A percentile compares a stretch with the other conserved stretches of the same genome.
Evolutionary conservation across 1,139 yeast species (phyloP).

Genomic region (Taphrina populina): DNA sequence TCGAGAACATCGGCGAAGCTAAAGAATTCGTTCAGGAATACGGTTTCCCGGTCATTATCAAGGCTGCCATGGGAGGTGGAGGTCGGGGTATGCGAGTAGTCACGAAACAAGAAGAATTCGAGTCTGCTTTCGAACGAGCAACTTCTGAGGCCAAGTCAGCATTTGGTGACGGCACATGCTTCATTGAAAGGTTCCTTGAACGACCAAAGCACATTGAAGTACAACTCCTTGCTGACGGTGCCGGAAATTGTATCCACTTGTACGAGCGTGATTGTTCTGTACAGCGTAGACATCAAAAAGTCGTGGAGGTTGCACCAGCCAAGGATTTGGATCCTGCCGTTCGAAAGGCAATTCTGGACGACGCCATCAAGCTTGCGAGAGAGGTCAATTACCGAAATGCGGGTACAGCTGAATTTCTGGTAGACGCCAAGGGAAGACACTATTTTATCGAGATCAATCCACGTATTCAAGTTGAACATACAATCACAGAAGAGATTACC

Average conservation of each 20-base stretch:
- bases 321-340: conserved; percentile 76
- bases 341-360: conserved; percentile 86
- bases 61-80: conserved; percentile 99
- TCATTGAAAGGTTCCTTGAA: conserved; percentile 91
- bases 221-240: conserved; percentile 87
- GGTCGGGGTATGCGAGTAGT: conserved; percentile 99
- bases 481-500: conserved; percentile 74
- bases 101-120: conserved; percentile 89
- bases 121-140: conserved; percentile 90
- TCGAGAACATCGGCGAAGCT: conserved; percentile 77
- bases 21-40: conserved; percentile 69
- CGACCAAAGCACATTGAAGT: conserved; percentile 98
- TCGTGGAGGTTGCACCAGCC: conserved; percentile 99
- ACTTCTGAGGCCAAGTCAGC: conserved; percentile 91
- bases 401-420: conserved; percentile 97
- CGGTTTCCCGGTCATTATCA: conserved; percentile 95
- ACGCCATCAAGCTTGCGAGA: conserved; percentile 88
- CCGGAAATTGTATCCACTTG: conserved; percentile 92
- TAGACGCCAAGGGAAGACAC: conserved; percentile 90
- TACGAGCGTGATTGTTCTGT: conserved; percentile 99
- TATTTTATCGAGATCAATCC: conserved; percentile 98
- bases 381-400: conserved; percentile 92
- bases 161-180: conserved; percentile 97
- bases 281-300: conserved; percentile 98
- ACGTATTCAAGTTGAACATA: conserved; percentile 64